These are phyloP conservation scores for Phytophthora tubulina DNA, from an alignment of 352 stramenopile species.

Conservation along the genomic window DNA sequence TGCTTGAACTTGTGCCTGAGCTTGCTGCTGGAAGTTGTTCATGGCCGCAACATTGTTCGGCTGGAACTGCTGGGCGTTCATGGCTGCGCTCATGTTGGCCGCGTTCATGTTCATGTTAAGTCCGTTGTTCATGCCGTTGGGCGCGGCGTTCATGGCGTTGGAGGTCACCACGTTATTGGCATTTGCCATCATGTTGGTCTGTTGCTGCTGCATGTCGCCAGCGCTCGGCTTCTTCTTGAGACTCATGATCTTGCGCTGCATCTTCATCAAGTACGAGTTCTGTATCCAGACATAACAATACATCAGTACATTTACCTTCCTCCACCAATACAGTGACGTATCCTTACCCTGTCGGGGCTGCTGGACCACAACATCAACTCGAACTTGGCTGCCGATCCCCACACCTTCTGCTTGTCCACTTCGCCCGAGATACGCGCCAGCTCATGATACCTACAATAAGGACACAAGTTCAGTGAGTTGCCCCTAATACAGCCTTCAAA, in stretches of 20 bases:
- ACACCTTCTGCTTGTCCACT: conserved; percentile 88
- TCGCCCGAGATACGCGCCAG: conserved; percentile 84
- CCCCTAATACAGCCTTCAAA: conserved; percentile 4
- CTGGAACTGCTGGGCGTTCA: conserved; percentile 57
- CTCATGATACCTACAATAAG: conserved; percentile 76
- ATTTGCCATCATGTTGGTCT: conserved; percentile 44
- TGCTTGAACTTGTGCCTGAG: conserved; percentile 43
- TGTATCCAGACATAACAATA: conserved; percentile 27
- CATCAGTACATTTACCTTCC: background rate
- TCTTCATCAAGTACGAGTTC: conserved; percentile 85
- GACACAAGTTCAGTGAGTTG: background rate
- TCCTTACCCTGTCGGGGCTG: conserved; percentile 66
- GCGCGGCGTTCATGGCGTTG: conserved; percentile 39
- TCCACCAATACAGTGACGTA: conserved; percentile 6
- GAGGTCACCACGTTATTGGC: conserved; percentile 41
- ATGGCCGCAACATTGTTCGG: conserved; percentile 50
- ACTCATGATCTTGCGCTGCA: conserved; percentile 87
- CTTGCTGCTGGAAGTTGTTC: conserved; percentile 69
- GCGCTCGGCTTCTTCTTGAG: conserved; percentile 76
- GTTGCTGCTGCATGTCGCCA: conserved; percentile 45
- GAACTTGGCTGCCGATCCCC: conserved; percentile 87
- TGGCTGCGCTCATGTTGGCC: conserved; percentile 34
- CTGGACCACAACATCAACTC: conserved; percentile 89
- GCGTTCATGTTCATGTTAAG: conserved; percentile 58
- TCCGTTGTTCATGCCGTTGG: conserved; percentile 39